phyloP scores from a whole-genome alignment of 2,329 filamentous ascomycete species.

The Claviceps pusilla region DNA sequence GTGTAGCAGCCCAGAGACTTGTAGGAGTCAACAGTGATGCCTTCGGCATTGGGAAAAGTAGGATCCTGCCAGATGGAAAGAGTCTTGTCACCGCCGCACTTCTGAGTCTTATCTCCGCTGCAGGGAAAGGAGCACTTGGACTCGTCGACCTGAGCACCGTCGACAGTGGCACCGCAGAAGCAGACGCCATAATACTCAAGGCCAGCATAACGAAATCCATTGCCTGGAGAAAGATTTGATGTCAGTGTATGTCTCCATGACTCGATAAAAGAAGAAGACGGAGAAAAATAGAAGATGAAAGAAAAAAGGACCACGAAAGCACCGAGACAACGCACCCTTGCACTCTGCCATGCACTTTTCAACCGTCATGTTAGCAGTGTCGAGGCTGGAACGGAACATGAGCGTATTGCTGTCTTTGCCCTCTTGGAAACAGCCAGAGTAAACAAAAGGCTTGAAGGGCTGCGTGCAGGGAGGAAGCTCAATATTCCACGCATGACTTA shows the following conservation, averaged over 20 bases:
- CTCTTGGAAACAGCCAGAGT: conserved; percentile 33
- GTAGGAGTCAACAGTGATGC: conserved; percentile 36
- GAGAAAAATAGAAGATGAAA: neutral
- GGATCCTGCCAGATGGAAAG: conserved; percentile 36
- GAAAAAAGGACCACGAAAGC: neutral
- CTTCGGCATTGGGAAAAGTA: conserved; percentile 28
- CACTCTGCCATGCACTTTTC: conserved; percentile 33
- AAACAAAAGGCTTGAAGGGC: conserved; percentile 31
- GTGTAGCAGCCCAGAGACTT: conserved; percentile 47
- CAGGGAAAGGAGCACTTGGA: conserved; percentile 43
- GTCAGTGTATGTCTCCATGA: neutral
- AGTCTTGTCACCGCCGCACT: conserved; percentile 30
- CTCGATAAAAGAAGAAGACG: neutral
- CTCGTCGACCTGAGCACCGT: conserved; percentile 35
- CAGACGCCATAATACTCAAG: conserved; percentile 37
- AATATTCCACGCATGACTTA: conserved; percentile 24
- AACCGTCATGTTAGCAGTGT: conserved; percentile 28
- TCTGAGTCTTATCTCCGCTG: conserved; percentile 28
- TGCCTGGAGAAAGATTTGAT: conserved; percentile 17
- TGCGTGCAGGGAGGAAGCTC: conserved; percentile 30
- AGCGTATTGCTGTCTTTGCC: conserved; percentile 21
- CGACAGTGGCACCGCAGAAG: conserved; percentile 36
- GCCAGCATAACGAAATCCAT: conserved; percentile 35
- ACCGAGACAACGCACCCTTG: conserved; percentile 23
- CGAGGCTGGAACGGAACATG: conserved; percentile 25